Evolutionary conservation across 208 protist species (phyloP).

Genomic region (Angomonas desouzai): DNA sequence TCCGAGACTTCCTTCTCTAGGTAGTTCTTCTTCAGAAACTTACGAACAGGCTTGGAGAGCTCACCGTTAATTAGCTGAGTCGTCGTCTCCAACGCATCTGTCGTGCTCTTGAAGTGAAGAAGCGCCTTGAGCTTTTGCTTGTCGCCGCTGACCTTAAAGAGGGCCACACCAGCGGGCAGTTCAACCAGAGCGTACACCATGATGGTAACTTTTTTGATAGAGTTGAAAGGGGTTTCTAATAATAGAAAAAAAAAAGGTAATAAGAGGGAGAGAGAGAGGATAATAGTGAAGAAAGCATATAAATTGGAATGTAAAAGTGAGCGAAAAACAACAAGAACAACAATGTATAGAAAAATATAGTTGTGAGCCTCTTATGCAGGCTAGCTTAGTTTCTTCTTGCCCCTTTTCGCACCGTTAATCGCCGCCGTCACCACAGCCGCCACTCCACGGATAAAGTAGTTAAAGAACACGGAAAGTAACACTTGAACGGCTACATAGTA

Average conservation of each 20-base stretch:
- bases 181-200: constrained; percentile 98
- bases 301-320: constrained; percentile 3
- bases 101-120: constrained; percentile 94
- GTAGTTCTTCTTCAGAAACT: constrained; percentile 98
- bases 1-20: constrained; percentile 85
- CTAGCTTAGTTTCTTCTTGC: constrained; percentile 15
- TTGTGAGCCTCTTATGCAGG: not conserved
- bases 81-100: constrained; percentile 96
- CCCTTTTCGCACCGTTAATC: not conserved
- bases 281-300: constrained; percentile 7
- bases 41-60: constrained; percentile 94
- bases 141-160: constrained; percentile 97
- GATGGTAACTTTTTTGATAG: no score
- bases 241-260: constrained; percentile 3
- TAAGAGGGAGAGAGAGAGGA: constrained; percentile 1
- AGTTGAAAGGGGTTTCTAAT: not conserved
- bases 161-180: constrained; percentile 97
- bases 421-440: not conserved
- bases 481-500: constrained; percentile 33
- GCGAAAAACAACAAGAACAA: not conserved
- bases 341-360: not conserved
- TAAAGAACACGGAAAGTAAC: constrained; percentile 19
- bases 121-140: constrained; percentile 91
- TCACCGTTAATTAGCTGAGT: constrained; percentile 96
- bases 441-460: constrained; percentile 20